These are phyloP conservation scores for Leucogyrophana mollusca DNA, from an alignment of 768 basidiomycete species.

Conservation along the genomic window DNA sequence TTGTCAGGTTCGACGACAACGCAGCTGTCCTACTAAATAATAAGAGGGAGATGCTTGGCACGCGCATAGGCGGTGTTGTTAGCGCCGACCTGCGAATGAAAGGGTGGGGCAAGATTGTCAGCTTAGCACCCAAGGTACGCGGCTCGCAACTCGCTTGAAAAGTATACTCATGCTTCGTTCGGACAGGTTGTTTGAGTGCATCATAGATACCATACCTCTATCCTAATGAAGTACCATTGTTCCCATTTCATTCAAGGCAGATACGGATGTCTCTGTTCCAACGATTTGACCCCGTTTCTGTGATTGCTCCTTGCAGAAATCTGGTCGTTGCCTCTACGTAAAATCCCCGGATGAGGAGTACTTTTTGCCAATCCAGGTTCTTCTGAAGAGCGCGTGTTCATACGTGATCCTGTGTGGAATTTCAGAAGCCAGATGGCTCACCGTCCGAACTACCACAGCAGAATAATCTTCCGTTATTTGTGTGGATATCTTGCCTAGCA, in stretches of 20 bases:
- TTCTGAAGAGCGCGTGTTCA: too few species aligned
- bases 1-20: conserved; percentile 93
- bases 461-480: too few species aligned
- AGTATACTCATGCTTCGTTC: neutral
- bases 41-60: conserved; percentile 95
- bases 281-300: too few species aligned
- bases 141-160: neutral
- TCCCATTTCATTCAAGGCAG: neutral
- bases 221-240: neutral
- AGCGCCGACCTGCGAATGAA: conserved; percentile 87
- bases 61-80: conserved; percentile 91
- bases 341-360: too few species aligned
- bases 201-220: neutral
- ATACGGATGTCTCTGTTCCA: too few species aligned
- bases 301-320: too few species aligned
- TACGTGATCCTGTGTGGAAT: too few species aligned
- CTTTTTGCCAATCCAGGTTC: too few species aligned
- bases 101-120: conserved; percentile 94
- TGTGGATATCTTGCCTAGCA: too few species aligned
- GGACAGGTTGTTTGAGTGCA: conserved; percentile 3
- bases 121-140: conserved; percentile 83
- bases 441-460: too few species aligned
- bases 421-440: too few species aligned
- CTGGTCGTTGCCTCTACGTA: too few species aligned
- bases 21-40: conserved; percentile 92